Base-by-base conservation (phyloP, 768 basidiomycete species). In the Collybia sp. region DNA sequence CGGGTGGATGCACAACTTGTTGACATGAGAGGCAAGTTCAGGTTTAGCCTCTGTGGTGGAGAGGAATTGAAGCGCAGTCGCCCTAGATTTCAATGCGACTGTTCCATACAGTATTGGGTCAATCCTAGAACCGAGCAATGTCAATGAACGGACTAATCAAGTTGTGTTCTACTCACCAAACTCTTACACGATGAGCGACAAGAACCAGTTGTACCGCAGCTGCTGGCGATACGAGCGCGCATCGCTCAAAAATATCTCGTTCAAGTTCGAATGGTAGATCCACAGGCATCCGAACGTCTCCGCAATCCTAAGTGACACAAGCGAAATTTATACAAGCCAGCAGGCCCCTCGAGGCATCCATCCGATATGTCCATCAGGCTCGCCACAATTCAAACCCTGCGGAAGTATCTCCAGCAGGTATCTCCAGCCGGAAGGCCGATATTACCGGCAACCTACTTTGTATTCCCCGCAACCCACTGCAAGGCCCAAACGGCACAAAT, bases 241-340 rank as follows among this genome's bases (percentile, higher is more conserved):
- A 37, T 30, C 30, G 16, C 37, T 40, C 45, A 38, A 46, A 46
- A 13, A 46, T 46, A 6, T 46, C 18, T 17, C 45, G 45, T 38
- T 46, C 45, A 8, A 46, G 36, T 17, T 46, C 45, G n/a, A 38
- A 30, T n/a, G 45, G 45, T 8, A 46, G 19, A 2, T 46, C 18
- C 16, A 46, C 20, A 25, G 30, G 20, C 30, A 41, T 17, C 3
- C 25, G 25, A 25, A 8, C 4, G 8, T 4, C 8, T 25, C 8
- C 8, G 25, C 25, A 25, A 8, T 25, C 25, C 8, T 25, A 8
- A 25, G 3, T 4, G 25, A 25, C 8, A 8, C 25, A 25, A 25
- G 25, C 8, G 8, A 3, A 3, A 25, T 25, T 25, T 25, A 25
- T 25, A 25, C 25, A 8, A 25, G 25, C 25, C 8, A 25, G 4